Percentiles rank a stretch among this genome's conserved stretches.
These are phyloP conservation scores for Annulohypoxylon bovei DNA, from an alignment of 495 filamentous ascomycete genomes.

Conservation along the genomic window DNA sequence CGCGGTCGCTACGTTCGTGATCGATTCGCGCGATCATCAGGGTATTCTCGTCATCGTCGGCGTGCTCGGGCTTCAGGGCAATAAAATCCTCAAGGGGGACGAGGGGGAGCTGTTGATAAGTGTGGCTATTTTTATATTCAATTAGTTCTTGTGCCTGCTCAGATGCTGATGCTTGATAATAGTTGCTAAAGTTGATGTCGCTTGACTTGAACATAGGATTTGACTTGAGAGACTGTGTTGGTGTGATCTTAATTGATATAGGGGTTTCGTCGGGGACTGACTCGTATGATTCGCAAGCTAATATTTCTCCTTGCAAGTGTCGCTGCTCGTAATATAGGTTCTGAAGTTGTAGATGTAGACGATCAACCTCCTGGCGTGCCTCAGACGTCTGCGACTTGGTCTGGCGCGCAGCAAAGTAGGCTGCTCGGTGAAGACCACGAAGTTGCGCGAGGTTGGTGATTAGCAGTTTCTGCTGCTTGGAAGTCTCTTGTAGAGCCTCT, in stretches of 20 bases:
- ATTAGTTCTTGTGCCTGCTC: constrained; percentile 40
- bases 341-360: constrained; percentile 89
- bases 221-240: constrained; percentile 1
- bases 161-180: constrained; percentile 7
- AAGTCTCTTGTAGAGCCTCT: constrained; percentile 69
- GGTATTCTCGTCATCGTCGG: constrained; percentile 73
- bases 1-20: constrained; percentile 86
- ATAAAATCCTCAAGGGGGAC: constrained; percentile 87
- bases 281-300: constrained; percentile 91
- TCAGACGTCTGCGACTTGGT: constrained; percentile 89
- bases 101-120: constrained; percentile 84
- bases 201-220: constrained; percentile 14
- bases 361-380: constrained; percentile 88
- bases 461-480: constrained; percentile 81
- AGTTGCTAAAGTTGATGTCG: not conserved
- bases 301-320: constrained; percentile 89
- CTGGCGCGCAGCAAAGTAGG: constrained; percentile 80
- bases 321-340: constrained; percentile 97
- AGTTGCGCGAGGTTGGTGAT: constrained; percentile 82
- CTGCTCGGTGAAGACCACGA: constrained; percentile 82
- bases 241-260: not conserved
- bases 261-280: constrained; percentile 58
- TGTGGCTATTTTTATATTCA: constrained; percentile 68
- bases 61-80: constrained; percentile 76
- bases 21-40: constrained; percentile 93